Evolutionary conservation across 768 basidiomycete genomes (phyloP), one percentile per base, ranked within the genome.

Genomic region (Serendipita sp.): DNA sequence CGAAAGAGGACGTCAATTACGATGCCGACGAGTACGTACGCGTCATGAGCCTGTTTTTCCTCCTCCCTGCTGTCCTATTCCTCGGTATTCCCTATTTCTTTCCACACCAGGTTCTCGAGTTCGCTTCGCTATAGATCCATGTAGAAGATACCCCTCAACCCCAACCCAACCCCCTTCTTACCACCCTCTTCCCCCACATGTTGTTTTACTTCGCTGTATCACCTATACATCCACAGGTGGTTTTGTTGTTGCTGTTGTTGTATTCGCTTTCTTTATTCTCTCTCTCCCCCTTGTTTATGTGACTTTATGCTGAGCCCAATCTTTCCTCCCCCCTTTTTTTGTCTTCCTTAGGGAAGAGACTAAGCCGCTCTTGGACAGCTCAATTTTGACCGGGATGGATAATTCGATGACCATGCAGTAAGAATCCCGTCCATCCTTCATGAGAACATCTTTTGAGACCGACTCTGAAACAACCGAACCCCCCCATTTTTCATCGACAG

Each of bases 11-110:
- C n/a, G 22, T 31, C 5, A 58, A 58, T n/a, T 58, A 58, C 28
- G 53, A 58, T 31, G 53, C 53, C 17, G 53, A 58, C 53, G 53
- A 58, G 53, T 58, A 58, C 53, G 53, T 58, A 58, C 53, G 53
- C 53, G 53, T 58, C 7, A 58, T 58, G 24, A 58, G 24, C n/a
- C 22, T 58, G 22, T 58, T 58, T 24, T 58, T 58, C n/a, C 53
- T 58, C 31, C 53, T 58, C 30, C 53, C 53, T 33, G 53, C 53
- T 58, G n/a, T 58, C 31, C 53, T 58, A 17, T 58, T 58, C 53
- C 22, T 58, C 53, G 53, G 53, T 58, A 58, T 58, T 9, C 53
- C 53, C 53, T 58, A 28, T 31, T 33, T 58, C 53, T 58, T 58
- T 33, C 53, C 53, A 31, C 53, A 58, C n/a, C 22, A n/a, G 22